phyloP scores from a whole-genome alignment of 257 asterid genomes.

The Salvia rosmarinus region DNA sequence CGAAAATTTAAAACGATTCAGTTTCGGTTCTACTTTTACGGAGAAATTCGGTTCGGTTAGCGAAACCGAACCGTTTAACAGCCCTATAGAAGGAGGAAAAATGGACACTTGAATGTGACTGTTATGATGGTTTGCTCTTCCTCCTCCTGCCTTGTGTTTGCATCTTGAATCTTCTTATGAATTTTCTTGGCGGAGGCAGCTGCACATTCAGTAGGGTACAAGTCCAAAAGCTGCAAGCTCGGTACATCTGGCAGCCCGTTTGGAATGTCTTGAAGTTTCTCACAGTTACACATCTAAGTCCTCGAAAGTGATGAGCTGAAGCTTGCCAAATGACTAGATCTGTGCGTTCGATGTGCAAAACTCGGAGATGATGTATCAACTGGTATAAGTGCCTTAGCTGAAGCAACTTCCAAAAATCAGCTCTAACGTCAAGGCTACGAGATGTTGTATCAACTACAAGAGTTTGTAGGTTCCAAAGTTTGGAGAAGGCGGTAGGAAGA shows the following conservation, averaged over 20 bases:
- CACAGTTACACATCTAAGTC: conserved; percentile 37
- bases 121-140: neutral
- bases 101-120: conserved; percentile 33
- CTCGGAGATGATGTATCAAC: conserved; percentile 25
- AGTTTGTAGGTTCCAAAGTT: conserved; percentile 58
- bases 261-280: conserved; percentile 40
- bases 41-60: too few relatives aligned
- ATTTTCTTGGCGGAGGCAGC: conserved; percentile 37
- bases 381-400: conserved; percentile 45
- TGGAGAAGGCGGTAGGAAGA: conserved; percentile 46
- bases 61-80: too few relatives aligned
- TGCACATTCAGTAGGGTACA: conserved; percentile 27
- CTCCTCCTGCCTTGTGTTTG: neutral
- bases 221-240: conserved; percentile 36
- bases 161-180: conserved; percentile 15
- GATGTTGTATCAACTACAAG: conserved; percentile 47
- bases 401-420: conserved; percentile 51
- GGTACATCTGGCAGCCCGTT: conserved; percentile 34
- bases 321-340: conserved; percentile 45
- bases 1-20: too few relatives aligned
- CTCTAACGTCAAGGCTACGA: conserved; percentile 42
- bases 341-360: conserved; percentile 41
- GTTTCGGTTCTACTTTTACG: too few relatives aligned
- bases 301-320: conserved; percentile 39
- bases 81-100: conserved; percentile 30